Conservation (phyloP, 2,329 filamentous ascomycete species). For the Sordariomycetes sp. region DNA sequence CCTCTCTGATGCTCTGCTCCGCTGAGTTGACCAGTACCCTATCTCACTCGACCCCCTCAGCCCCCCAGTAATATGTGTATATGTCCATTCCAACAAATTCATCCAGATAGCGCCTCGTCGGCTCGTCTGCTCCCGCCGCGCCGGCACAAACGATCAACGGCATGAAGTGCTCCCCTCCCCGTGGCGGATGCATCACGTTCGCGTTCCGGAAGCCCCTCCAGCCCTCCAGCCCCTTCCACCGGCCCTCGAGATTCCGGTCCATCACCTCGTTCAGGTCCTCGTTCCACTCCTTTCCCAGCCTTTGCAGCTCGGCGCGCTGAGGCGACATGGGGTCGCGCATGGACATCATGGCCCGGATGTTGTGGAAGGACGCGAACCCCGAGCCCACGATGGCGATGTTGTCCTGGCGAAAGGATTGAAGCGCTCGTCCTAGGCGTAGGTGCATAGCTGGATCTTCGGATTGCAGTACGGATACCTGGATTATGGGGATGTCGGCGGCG, state of each 20-base stretch:
- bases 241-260: slow-evolving; percentile 13
- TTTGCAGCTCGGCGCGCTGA: slow-evolving; percentile 11
- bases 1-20: too few species aligned
- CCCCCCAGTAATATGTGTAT: slow-evolving; percentile 46
- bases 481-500: slow-evolving; percentile 39
- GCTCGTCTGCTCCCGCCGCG: slow-evolving; percentile 32
- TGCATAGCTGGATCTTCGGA: slow-evolving; percentile 40
- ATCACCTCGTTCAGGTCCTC: slow-evolving; percentile 25
- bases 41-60: slow-evolving; percentile 11
- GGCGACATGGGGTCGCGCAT: slow-evolving; percentile 13
- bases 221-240: slow-evolving; percentile 27
- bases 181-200: slow-evolving; percentile 43
- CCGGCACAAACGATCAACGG: slow-evolving; percentile 48
- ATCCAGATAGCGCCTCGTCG: slow-evolving; percentile 36
- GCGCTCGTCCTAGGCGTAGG: slow-evolving; percentile 42
- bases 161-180: slow-evolving; percentile 49
- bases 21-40: too few species aligned
- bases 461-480: slow-evolving; percentile 46
- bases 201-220: slow-evolving; percentile 40
- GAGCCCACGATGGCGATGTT: slow-evolving; percentile 53
- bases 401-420: slow-evolving; percentile 35
- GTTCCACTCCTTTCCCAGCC: slow-evolving; percentile 32
- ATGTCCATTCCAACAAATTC: slow-evolving; percentile 38
- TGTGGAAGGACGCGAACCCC: slow-evolving; percentile 50
- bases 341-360: slow-evolving; percentile 25